Base-by-base conservation (phyloP, 805 yeast genomes). In the Saccharomycopsis synnaedendra region DNA sequence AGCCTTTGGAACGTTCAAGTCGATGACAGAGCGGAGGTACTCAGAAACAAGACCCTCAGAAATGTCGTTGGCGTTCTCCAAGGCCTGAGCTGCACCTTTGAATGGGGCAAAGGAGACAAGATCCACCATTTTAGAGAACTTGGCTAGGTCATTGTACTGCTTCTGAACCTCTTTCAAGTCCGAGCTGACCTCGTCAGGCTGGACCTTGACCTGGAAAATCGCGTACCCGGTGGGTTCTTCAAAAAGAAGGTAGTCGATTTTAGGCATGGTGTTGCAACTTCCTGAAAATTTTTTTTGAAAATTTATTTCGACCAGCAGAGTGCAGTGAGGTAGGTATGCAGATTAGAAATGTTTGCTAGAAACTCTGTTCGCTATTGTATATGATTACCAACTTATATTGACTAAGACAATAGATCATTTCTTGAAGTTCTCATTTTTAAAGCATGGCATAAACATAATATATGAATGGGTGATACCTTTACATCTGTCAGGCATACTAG, bases 201-300 rank as follows among this genome's bases (percentile, higher is more conserved):
- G 95, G 56, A 87, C 72, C 59, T 81, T 78, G 53, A 93, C 97
- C 68, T 90, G 85, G 80, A 90, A 93, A 62, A 93, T 75, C 57
- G 95, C 97, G 66, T 90, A 93, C 58, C 98, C 98, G 46, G 97
- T 88, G 52, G 98, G 96, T 74, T 93, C 97, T 74, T 93, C 98
- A 67, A 84, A 90, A 61, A 93, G 82, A 65, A 93, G 79, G 71
- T 80, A 93, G 69, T 93, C 96, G 8, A 51, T 43, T 33, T 36
- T 47, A 10, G 46, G 48, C 50, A 49, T 46, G 44, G 32, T 44
- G 8, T 8, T 34, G n/a, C 36, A 34, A 34, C 10, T n/a, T n/a
- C 36, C n/a, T 34, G 8, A 34, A 8, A 34, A 34, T 34, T 34
- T 34, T 9, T 34, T 34, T 34, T 34, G 36, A 34, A 34, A 34